phyloP scores from a whole-genome alignment of 2,329 filamentous ascomycete genomes.

The Arthrobotrys conoides region DNA sequence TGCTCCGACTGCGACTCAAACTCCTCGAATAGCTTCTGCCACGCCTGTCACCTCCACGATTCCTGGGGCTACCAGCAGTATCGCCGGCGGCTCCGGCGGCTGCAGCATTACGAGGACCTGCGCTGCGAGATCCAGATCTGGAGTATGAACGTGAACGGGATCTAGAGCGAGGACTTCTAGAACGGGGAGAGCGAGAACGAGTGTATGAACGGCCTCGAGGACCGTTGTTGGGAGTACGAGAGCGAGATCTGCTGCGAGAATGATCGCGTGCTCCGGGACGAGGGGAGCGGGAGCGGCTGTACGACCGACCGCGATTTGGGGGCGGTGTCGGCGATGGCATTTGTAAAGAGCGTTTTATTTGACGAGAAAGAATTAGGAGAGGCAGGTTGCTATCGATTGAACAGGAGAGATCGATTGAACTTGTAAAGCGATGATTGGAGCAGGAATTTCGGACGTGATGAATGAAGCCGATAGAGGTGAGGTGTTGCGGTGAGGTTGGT shows the following conservation, averaged over 20 bases:
- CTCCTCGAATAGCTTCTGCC: slow-evolving; percentile 46
- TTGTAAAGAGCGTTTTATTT: not conserved
- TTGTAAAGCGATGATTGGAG: not conserved
- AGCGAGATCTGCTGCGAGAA: slow-evolving; percentile 41
- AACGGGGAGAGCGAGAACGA: slow-evolving; percentile 35
- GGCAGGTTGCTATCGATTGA: not conserved
- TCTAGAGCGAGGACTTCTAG: slow-evolving; percentile 28
- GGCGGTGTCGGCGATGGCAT: slow-evolving; percentile 54
- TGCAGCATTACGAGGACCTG: slow-evolving; percentile 12
- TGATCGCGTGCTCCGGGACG: slow-evolving; percentile 51
- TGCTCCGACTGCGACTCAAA: slow-evolving; percentile 35
- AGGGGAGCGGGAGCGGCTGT: slow-evolving; percentile 53
- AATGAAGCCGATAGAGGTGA: not conserved
- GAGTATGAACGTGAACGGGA: slow-evolving; percentile 22
- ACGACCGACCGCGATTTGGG: slow-evolving; percentile 47
- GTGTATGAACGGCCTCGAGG: slow-evolving; percentile 33
- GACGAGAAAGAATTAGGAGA: not conserved
- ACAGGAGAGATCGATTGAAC: not conserved
- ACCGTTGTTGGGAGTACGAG: slow-evolving; percentile 24
- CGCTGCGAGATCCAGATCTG: slow-evolving; percentile 38
- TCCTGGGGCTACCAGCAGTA: slow-evolving; percentile 5
- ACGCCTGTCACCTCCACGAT: slow-evolving; percentile 11
- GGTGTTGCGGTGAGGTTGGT: slow-evolving; percentile 19
- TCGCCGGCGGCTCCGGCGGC: slow-evolving; percentile 7
- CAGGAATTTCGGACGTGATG: not conserved